Conservation (phyloP, 2,329 filamentous ascomycete genomes). For the Alternaria gansuensis region DNA sequence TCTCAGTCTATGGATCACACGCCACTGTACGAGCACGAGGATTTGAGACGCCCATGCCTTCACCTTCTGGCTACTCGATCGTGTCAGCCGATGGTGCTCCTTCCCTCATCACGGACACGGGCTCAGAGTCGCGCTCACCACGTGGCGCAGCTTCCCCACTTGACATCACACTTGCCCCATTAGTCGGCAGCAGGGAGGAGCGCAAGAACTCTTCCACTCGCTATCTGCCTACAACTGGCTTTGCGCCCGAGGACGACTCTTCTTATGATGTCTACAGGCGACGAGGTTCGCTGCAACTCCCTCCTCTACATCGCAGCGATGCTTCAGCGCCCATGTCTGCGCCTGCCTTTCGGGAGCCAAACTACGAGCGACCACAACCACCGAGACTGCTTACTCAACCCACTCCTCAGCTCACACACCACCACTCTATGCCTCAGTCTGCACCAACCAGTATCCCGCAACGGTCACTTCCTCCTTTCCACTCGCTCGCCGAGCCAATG, state of each 20-base stretch:
- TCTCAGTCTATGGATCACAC: slow-evolving; percentile 36
- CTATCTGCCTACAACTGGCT: slow-evolving; percentile 52
- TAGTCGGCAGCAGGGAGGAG: slow-evolving; percentile 50
- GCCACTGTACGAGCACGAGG: slow-evolving; percentile 39
- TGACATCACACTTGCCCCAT: slow-evolving; percentile 54
- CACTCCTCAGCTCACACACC: slow-evolving; percentile 41
- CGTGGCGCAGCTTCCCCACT: slow-evolving; percentile 57
- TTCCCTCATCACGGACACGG: slow-evolving; percentile 74
- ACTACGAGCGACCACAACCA: slow-evolving; percentile 39
- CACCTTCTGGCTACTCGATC: slow-evolving; percentile 69
- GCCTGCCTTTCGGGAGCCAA: slow-evolving; percentile 38
- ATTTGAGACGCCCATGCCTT: slow-evolving; percentile 68
- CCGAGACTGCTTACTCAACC: slow-evolving; percentile 48
- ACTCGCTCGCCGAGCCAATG: slow-evolving; percentile 45
- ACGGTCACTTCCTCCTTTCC: slow-evolving; percentile 45
- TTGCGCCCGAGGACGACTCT: slow-evolving; percentile 49
- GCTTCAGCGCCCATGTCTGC: slow-evolving; percentile 18
- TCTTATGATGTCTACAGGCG: slow-evolving; percentile 41
- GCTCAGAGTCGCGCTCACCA: slow-evolving; percentile 59
- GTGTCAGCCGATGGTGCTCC: slow-evolving; percentile 71
- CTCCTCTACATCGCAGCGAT: slow-evolving; percentile 41
- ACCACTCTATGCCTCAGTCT: slow-evolving; percentile 45
- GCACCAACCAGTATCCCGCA: slow-evolving; percentile 37
- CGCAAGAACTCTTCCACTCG: slow-evolving; percentile 51
- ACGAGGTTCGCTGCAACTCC: slow-evolving; percentile 47